phyloP scores from a whole-genome alignment of 768 basidiomycete species.

The Leccinum ochraceum region DNA sequence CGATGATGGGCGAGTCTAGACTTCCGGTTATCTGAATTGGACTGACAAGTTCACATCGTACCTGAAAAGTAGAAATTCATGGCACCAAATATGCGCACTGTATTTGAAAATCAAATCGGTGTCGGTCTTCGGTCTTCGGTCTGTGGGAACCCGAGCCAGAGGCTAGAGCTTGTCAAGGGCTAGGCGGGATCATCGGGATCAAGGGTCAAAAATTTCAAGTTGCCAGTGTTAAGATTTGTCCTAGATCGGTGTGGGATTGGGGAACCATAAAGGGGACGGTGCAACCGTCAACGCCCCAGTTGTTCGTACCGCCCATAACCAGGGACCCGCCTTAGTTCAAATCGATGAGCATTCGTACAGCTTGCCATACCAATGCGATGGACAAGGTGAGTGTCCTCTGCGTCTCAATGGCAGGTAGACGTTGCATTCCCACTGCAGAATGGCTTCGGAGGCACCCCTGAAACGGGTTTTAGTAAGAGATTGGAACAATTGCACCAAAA shows the following conservation, averaged over 20 bases:
- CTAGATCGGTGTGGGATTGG: conserved; percentile 1
- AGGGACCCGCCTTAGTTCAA: background rate
- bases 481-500: background rate
- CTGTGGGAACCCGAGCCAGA: background rate
- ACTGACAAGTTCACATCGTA: background rate
- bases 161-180: conserved; percentile 1
- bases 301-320: background rate
- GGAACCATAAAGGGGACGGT: background rate
- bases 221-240: background rate
- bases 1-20: conserved; percentile 12
- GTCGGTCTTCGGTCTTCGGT: background rate
- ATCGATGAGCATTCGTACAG: background rate
- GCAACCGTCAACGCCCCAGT: background rate
- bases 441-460: background rate
- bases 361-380: background rate
- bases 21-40: background rate
- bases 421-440: background rate
- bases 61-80: background rate
- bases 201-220: background rate
- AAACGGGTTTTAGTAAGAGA: background rate
- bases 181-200: conserved; percentile 3
- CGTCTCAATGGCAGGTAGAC: background rate
- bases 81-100: conserved; percentile 4
- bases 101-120: conserved; percentile 21
- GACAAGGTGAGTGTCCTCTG: background rate